Evolutionary conservation across 805 yeast species (phyloP).

Genomic region (Yamadazyma sp.): DNA sequence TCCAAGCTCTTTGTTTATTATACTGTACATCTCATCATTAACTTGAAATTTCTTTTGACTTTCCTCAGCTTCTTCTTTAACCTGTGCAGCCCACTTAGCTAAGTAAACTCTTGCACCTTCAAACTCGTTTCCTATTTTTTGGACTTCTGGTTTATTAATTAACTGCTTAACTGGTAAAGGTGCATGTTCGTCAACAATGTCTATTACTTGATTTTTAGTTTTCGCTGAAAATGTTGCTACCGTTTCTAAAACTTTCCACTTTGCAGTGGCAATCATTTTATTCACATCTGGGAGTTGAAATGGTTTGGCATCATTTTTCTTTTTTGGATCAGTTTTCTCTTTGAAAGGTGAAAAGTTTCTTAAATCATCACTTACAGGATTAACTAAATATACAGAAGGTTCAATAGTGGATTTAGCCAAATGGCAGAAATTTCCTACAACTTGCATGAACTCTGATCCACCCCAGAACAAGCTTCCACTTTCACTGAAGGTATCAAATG

Average conservation of each 20-base stretch:
- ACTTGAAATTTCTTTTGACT: slow-evolving; percentile 50
- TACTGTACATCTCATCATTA: slow-evolving; percentile 56
- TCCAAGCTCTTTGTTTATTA: slow-evolving; percentile 61
- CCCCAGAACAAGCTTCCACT: slow-evolving; percentile 77
- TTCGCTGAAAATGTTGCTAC: slow-evolving; percentile 70
- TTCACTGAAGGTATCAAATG: slow-evolving; percentile 72
- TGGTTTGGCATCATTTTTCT: not conserved
- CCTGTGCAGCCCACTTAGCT: slow-evolving; percentile 96
- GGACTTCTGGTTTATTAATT: slow-evolving; percentile 75
- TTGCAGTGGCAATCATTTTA: slow-evolving; percentile 60
- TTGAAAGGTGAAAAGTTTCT: slow-evolving; percentile 49
- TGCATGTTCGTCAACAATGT: slow-evolving; percentile 59
- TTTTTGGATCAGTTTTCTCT: slow-evolving; percentile 9
- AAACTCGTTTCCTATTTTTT: slow-evolving; percentile 79
- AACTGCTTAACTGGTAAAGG: slow-evolving; percentile 59
- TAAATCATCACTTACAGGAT: slow-evolving; percentile 69
- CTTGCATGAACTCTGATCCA: slow-evolving; percentile 70
- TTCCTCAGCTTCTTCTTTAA: slow-evolving; percentile 82
- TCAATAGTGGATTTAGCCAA: slow-evolving; percentile 71
- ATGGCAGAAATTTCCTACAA: slow-evolving; percentile 52
- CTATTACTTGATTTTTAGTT: slow-evolving; percentile 52
- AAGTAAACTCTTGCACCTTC: slow-evolving; percentile 88
- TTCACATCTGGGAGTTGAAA: slow-evolving; percentile 34
- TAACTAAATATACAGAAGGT: slow-evolving; percentile 67
- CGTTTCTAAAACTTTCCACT: slow-evolving; percentile 83